Evolutionary conservation across 176 grass and related monocot genomes (phyloP).

Genomic region (Neostapfia colusana): DNA sequence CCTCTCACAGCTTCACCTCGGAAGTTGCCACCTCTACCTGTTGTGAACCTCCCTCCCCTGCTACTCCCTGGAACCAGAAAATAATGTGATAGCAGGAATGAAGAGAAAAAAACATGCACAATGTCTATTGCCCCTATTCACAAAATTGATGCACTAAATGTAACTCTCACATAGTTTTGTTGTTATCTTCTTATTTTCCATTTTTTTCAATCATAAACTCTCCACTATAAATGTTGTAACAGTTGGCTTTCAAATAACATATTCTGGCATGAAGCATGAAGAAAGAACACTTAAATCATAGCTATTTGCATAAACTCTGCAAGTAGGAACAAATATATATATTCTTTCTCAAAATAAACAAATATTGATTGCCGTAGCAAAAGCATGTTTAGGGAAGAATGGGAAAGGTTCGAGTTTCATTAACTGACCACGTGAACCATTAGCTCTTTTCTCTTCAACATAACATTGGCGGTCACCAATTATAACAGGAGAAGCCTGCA

Average conservation of each 20-base stretch:
- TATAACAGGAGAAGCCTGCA: conserved; percentile 82
- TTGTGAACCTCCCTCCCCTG: conserved; percentile 74
- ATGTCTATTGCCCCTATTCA: neutral
- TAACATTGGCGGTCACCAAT: conserved; percentile 65
- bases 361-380: neutral
- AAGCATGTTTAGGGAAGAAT: neutral
- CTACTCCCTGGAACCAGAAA: conserved; percentile 50
- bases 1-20: conserved; percentile 69
- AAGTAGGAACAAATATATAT: neutral
- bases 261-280: conserved; percentile 1
- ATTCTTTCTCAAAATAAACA: neutral
- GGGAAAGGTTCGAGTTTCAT: neutral
- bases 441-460: conserved; percentile 84
- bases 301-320: neutral
- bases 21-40: conserved; percentile 67
- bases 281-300: neutral
- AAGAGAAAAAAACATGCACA: neutral
- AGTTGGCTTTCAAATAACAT: neutral
- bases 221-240: neutral
- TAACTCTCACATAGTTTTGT: neutral
- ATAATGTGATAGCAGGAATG: conserved; percentile 9
- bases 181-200: neutral
- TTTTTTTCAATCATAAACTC: neutral
- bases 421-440: conserved; percentile 68
- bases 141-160: neutral